A percentile compares a stretch with the other conserved stretches of the same genome.
These are phyloP conservation scores for Schizosaccharomyces cryophilus DNA, from an alignment of 805 yeast species.

Conservation along the genomic window DNA sequence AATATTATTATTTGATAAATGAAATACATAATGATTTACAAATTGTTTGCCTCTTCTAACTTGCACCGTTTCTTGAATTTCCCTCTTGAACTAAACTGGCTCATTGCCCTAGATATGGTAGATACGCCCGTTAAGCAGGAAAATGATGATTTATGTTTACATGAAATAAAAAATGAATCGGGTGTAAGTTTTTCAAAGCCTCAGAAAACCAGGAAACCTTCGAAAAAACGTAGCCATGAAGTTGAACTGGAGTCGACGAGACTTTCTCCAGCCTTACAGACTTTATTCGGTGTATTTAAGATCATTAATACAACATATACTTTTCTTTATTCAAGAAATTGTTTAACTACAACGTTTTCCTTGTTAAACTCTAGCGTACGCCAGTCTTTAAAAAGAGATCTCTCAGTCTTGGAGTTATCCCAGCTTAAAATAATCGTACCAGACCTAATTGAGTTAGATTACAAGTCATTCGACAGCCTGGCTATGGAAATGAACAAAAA, in stretches of 20 bases:
- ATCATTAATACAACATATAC: slow-evolving; percentile 26
- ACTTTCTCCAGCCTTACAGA: neutral
- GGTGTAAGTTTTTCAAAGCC: too few relatives aligned
- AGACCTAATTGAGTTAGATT: slow-evolving; percentile 5
- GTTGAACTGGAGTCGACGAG: neutral
- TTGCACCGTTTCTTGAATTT: too few relatives aligned
- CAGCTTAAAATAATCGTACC: slow-evolving; percentile 6
- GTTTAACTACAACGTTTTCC: slow-evolving; percentile 32
- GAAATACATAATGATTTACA: neutral
- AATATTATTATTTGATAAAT: neutral
- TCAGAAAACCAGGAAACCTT: neutral
- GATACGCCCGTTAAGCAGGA: too few relatives aligned
- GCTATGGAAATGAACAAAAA: slow-evolving; percentile 3
- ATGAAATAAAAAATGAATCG: too few relatives aligned
- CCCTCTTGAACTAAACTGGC: too few relatives aligned
- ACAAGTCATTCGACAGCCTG: slow-evolving; percentile 6
- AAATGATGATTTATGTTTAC: too few relatives aligned
- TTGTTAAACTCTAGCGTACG: slow-evolving; percentile 29
- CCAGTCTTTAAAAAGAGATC: slow-evolving; percentile 17
- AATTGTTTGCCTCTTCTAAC: neutral
- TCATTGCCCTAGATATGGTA: too few relatives aligned
- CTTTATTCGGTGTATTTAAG: neutral
- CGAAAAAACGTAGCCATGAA: neutral
- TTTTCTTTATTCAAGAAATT: slow-evolving; percentile 35
- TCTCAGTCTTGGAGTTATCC: slow-evolving; percentile 4